Evolutionary conservation across 805 yeast species (phyloP).

Genomic region (Saturnispora halmiae): DNA sequence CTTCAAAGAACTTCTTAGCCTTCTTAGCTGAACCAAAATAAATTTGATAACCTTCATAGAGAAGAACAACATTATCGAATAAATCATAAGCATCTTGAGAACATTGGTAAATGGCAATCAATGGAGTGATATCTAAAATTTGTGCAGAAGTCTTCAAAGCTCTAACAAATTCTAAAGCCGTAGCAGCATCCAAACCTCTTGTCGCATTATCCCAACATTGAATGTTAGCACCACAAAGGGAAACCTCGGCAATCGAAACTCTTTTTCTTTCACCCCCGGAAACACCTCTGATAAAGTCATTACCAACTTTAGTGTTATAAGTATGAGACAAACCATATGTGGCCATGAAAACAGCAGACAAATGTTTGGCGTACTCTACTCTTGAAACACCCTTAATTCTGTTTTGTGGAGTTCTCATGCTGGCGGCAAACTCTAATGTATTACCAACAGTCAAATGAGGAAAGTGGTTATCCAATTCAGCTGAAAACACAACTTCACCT

Average conservation of each 20-base stretch:
- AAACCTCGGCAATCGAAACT: slow-evolving; percentile 53
- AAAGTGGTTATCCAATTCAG: slow-evolving; percentile 60
- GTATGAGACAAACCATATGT: slow-evolving; percentile 37
- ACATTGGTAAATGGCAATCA: slow-evolving; percentile 42
- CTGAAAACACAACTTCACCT: slow-evolving; percentile 64
- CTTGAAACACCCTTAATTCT: slow-evolving; percentile 54
- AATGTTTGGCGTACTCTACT: slow-evolving; percentile 43
- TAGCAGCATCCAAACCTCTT: slow-evolving; percentile 64
- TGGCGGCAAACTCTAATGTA: slow-evolving; percentile 56
- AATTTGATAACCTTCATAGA: slow-evolving; percentile 38
- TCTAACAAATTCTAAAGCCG: slow-evolving; percentile 54
- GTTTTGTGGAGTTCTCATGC: slow-evolving; percentile 51
- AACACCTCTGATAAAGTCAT: slow-evolving; percentile 54
- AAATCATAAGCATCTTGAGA: slow-evolving; percentile 38
- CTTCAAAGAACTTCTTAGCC: slow-evolving; percentile 33
- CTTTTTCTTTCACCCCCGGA: slow-evolving; percentile 64
- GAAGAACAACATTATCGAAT: slow-evolving; percentile 34
- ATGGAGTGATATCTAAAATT: slow-evolving; percentile 39
- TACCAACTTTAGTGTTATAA: slow-evolving; percentile 50
- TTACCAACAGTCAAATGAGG: slow-evolving; percentile 61
- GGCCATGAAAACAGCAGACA: slow-evolving; percentile 34
- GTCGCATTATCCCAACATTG: slow-evolving; percentile 65
- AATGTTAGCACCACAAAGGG: slow-evolving; percentile 30
- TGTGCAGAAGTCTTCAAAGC: slow-evolving; percentile 50
- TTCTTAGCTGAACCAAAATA: slow-evolving; percentile 30